A percentile compares a stretch with the other conserved stretches of the same genome.
Conservation (phyloP, 108 stramenopile species). For the Conticribra guillardii region DNA sequence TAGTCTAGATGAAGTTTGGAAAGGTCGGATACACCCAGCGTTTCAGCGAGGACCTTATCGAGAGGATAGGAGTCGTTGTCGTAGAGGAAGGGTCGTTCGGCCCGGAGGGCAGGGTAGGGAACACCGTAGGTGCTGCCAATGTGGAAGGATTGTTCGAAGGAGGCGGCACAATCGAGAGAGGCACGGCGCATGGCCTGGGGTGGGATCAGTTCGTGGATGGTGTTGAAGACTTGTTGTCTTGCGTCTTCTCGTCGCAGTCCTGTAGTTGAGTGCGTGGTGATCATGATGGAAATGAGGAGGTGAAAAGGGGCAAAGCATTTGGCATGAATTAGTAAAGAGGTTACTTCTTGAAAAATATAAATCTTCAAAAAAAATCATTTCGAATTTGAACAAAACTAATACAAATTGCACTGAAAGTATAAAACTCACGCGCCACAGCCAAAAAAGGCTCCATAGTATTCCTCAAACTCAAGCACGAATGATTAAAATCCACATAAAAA, state of each 20-base stretch:
- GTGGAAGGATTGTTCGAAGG: conserved; percentile 8
- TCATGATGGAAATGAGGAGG: not conserved
- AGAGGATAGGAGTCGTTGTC: conserved; percentile 71
- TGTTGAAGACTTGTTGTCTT: conserved; percentile 31
- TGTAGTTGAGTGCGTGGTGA: too few species aligned
- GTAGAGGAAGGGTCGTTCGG: conserved; percentile 68
- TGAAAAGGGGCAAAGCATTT: conserved; percentile 1
- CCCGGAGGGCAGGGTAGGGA: conserved; percentile 64
- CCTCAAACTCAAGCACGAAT: conserved; percentile 20
- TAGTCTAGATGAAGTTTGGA: conserved; percentile 55
- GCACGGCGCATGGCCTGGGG: conserved; percentile 16
- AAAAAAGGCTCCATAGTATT: conserved; percentile 53
- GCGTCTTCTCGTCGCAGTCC: conserved; percentile 45
- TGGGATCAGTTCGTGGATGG: conserved; percentile 24
- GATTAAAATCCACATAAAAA: conserved; percentile 31
- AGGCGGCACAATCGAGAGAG: not conserved
- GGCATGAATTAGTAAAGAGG: not conserved
- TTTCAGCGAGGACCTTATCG: conserved; percentile 60
- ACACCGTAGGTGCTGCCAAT: conserved; percentile 72
- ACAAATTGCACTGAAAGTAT: too few species aligned
- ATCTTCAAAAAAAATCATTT: too few species aligned
- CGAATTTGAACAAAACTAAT: too few species aligned
- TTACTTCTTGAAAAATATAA: not conserved
- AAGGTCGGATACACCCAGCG: conserved; percentile 61
- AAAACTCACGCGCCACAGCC: conserved; percentile 41